phyloP scores from a whole-genome alignment of 2,329 filamentous ascomycete species.

The Colletotrichum abscissum region DNA sequence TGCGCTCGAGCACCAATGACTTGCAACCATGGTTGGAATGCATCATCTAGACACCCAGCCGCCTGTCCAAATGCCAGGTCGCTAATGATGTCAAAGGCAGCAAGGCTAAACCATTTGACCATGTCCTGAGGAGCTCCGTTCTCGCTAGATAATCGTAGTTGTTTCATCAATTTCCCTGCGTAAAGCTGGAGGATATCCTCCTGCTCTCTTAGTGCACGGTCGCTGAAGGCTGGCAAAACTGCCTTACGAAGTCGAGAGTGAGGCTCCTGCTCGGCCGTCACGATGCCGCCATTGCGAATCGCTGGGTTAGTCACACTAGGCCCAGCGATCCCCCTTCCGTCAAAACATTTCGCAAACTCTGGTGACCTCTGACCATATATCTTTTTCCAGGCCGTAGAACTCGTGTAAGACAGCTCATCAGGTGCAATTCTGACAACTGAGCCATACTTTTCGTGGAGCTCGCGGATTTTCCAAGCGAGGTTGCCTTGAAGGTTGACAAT shows the following conservation, averaged over 20 bases:
- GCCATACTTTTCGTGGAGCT: constrained; percentile 48
- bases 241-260: constrained; percentile 30
- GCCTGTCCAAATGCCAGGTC: constrained; percentile 59
- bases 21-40: constrained; percentile 27
- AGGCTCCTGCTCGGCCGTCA: constrained; percentile 27
- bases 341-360: constrained; percentile 23
- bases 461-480: constrained; percentile 55
- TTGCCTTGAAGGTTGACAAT: constrained; percentile 48
- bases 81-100: constrained; percentile 55
- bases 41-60: constrained; percentile 50
- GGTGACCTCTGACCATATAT: constrained; percentile 32
- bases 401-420: constrained; percentile 36
- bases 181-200: constrained; percentile 27
- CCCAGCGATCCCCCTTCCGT: constrained; percentile 19
- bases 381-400: constrained; percentile 31
- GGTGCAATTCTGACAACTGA: constrained; percentile 46
- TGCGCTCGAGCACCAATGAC: constrained; percentile 20
- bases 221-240: constrained; percentile 22
- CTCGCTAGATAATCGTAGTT: constrained; percentile 16
- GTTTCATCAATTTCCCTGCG: constrained; percentile 13
- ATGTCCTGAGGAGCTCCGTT: constrained; percentile 37
- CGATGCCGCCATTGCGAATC: constrained; percentile 14
- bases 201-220: constrained; percentile 20
- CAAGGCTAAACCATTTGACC: constrained; percentile 48
- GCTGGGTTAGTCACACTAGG: constrained; percentile 5